Conservation (phyloP, 306 rosid species). For the Dryas alaskensis region DNA sequence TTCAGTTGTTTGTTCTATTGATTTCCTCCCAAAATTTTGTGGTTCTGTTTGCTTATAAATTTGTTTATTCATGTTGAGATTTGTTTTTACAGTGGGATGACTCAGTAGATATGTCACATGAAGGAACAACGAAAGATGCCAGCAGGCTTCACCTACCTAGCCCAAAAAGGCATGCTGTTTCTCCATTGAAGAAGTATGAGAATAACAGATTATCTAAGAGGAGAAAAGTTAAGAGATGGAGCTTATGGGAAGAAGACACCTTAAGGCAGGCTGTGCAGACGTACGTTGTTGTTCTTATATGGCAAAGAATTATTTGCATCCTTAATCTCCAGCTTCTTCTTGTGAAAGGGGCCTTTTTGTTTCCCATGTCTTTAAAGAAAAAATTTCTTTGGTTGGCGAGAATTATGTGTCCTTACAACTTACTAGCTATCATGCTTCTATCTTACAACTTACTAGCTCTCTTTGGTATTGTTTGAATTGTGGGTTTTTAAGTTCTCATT, state of each 20-base stretch:
- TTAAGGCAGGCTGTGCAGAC: conserved; percentile 55
- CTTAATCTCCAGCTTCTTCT: not conserved
- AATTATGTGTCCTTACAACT: too few species aligned
- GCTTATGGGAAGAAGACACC: conserved; percentile 64
- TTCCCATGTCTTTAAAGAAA: not conserved
- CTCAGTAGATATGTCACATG: conserved; percentile 48
- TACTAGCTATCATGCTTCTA: not conserved
- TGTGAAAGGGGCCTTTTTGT: not conserved
- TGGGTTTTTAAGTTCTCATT: conserved; percentile 18
- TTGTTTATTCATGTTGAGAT: conserved; percentile 6
- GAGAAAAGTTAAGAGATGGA: conserved; percentile 59
- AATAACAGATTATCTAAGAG: conserved; percentile 27
- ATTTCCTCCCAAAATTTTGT: not conserved
- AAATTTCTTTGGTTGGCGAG: not conserved
- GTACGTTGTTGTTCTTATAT: conserved; percentile 36
- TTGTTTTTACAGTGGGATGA: conserved; percentile 65
- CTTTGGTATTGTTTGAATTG: not conserved
- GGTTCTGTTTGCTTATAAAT: conserved; percentile 8
- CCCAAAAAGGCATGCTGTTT: conserved; percentile 35
- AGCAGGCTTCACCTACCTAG: conserved; percentile 38
- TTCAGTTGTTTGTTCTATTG: not conserved
- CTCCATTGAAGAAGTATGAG: conserved; percentile 49
- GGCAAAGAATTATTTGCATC: not conserved
- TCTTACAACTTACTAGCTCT: not conserved
- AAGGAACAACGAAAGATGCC: not conserved